Evolutionary conservation across 148 eudicot species (phyloP), one percentile per base, ranked within the genome.

Genomic region (Rhododendron kiyosumense): DNA sequence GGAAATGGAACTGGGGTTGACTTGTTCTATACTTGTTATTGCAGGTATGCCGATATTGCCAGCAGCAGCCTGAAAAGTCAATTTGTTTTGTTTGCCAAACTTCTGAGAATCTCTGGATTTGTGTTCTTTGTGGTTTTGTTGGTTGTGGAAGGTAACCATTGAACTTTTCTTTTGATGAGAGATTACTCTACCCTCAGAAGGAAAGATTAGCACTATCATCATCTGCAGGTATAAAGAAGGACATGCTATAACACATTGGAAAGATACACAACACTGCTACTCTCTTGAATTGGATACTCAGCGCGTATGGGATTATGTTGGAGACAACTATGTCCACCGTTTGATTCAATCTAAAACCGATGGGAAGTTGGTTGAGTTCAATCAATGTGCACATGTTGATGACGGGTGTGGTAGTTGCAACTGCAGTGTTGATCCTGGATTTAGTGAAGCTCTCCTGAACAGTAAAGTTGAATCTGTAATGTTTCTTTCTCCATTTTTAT

Each of bases 1-100:
- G 61, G 79, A 28, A 18, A 73, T 30, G 45, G 38, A 67, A 63
- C 61, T 65, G 10, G 52, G 26, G 7, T 43, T 81, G 38, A 85
- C 24, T 79, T 82, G 20, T 49, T 54, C 49, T 71, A 43, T 14
- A 14, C 88, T 59, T 82, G 85, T 84, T 52, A 54, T 86, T 92
- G 54, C 89, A 97, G 99, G 99, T 97, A 81, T 97, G 99, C 88
- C 93, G 99, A 63, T 97, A 90, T 90, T 95, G 98, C 91, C 99
- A 97, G 89, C 98, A 97, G 90, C 96, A 95, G 87, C 96, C 98
- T 86, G 98, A 94, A 78, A 95, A 94, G 82, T 97, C 99, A 52
- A 92, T 88, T 81, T 97, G 99, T 90, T 88, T 93, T 85, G 83
- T 97, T 57, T 97, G 99, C 88, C 95, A 97, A 91, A 94, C 99